phyloP scores from a whole-genome alignment of 2,329 filamentous ascomycete genomes.

The Alternaria triticina region DNA sequence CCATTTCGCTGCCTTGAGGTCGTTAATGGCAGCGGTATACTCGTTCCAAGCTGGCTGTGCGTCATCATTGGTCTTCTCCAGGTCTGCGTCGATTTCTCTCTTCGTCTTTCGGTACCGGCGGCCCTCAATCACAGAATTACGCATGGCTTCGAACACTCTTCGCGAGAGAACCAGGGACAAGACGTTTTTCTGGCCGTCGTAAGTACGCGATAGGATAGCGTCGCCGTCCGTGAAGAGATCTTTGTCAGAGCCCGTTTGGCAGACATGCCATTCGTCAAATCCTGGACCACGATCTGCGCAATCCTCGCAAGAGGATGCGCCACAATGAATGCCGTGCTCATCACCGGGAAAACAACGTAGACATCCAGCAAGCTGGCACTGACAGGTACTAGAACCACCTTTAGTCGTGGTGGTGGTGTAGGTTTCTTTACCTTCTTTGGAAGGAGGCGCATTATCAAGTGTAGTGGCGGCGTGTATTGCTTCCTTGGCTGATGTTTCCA shows the following conservation, averaged over 20 bases:
- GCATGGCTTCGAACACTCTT: not conserved
- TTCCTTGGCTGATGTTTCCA: too few relatives aligned
- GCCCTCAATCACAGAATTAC: not conserved
- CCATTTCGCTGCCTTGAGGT: not conserved
- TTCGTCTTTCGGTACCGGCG: not conserved
- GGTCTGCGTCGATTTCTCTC: not conserved
- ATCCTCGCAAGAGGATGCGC: not conserved
- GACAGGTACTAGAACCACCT: too few relatives aligned
- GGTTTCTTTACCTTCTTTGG: too few relatives aligned
- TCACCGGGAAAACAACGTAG: not conserved
- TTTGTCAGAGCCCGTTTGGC: not conserved
- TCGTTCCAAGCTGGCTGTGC: not conserved
- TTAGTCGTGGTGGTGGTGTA: too few relatives aligned
- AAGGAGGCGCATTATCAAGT: too few relatives aligned
- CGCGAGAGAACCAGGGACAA: not conserved
- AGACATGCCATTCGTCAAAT: not conserved
- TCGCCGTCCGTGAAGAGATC: not conserved
- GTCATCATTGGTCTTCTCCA: not conserved
- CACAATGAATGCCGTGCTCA: not conserved
- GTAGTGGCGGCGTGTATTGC: too few relatives aligned
- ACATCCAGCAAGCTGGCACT: not conserved
- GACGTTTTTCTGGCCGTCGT: not conserved
- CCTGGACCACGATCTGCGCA: not conserved
- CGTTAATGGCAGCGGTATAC: not conserved
- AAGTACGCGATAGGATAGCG: not conserved